Evolutionary conservation across 768 basidiomycete genomes (phyloP).

Genomic region (Tylopilus balloui): DNA sequence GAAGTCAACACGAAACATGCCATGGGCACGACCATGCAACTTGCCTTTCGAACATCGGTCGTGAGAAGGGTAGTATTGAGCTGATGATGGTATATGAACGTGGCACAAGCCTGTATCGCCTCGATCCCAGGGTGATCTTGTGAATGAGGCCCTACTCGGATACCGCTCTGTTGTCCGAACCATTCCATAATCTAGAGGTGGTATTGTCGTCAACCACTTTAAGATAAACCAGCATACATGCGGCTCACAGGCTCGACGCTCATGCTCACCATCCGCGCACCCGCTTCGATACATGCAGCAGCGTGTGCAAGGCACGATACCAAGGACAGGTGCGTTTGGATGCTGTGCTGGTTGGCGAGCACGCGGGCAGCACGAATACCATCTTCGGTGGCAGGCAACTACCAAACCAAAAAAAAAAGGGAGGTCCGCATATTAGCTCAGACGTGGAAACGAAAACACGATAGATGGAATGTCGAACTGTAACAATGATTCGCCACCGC

Average conservation of each 20-base stretch:
- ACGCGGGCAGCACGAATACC: conserved; percentile 46
- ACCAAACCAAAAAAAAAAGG: background rate
- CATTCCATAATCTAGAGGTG: conserved; percentile 37
- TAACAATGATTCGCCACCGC: conserved; percentile 42
- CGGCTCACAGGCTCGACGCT: conserved; percentile 45
- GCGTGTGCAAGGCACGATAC: conserved; percentile 56
- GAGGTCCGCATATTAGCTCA: background rate
- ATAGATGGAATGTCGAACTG: conserved; percentile 34
- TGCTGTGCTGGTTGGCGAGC: conserved; percentile 36
- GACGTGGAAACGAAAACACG: background rate
- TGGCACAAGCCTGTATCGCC: conserved; percentile 41
- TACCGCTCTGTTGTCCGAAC: conserved; percentile 34
- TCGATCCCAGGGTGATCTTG: conserved; percentile 42
- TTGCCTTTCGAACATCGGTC: conserved; percentile 40
- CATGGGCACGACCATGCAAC: background rate
- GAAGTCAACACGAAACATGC: background rate
- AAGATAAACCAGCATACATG: background rate
- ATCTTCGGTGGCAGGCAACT: conserved; percentile 57
- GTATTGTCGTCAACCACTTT: conserved; percentile 1
- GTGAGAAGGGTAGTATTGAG: conserved; percentile 41
- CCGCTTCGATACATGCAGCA: conserved; percentile 50
- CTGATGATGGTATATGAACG: conserved; percentile 39
- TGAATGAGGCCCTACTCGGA: background rate
- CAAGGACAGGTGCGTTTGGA: conserved; percentile 47
- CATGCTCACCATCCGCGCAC: conserved; percentile 46